phyloP scores from a whole-genome alignment of 2,329 filamentous ascomycete genomes.

The Moelleriella libera region DNA sequence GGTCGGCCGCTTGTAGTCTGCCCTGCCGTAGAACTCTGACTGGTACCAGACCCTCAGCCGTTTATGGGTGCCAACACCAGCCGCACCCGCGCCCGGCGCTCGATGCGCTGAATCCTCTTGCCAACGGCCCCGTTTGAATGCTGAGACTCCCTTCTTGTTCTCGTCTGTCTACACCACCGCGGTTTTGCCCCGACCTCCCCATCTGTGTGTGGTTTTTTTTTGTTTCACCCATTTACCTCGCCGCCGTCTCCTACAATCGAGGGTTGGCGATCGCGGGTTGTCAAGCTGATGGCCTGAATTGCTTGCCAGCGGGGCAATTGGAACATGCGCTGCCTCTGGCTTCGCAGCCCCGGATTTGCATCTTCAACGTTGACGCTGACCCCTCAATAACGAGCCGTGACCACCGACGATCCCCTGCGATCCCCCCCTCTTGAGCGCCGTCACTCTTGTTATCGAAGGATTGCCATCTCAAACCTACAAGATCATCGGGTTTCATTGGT shows the following conservation, averaged over 20 bases:
- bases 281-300: conserved; percentile 20
- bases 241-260: background rate
- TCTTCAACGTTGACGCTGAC: conserved; percentile 5
- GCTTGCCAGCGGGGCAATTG: conserved; percentile 21
- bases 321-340: conserved; percentile 21
- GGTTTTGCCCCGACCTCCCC: background rate
- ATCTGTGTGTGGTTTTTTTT: background rate
- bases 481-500: background rate
- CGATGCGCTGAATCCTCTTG: background rate
- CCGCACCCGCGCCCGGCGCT: background rate
- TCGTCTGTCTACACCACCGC: background rate
- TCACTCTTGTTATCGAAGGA: background rate
- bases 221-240: too few relatives aligned
- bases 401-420: background rate
- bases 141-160: background rate
- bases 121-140: background rate
- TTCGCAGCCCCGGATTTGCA: conserved; percentile 16
- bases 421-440: background rate
- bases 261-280: background rate
- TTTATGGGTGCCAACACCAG: background rate
- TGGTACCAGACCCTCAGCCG: background rate
- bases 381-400: conserved; percentile 2
- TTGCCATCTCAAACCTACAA: background rate
- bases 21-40: too few relatives aligned
- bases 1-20: background rate